Percentiles rank a stretch among this genome's conserved stretches.
Evolutionary conservation across 306 rosid species (phyloP).

Genomic region (Hippophae gyantsensis): DNA sequence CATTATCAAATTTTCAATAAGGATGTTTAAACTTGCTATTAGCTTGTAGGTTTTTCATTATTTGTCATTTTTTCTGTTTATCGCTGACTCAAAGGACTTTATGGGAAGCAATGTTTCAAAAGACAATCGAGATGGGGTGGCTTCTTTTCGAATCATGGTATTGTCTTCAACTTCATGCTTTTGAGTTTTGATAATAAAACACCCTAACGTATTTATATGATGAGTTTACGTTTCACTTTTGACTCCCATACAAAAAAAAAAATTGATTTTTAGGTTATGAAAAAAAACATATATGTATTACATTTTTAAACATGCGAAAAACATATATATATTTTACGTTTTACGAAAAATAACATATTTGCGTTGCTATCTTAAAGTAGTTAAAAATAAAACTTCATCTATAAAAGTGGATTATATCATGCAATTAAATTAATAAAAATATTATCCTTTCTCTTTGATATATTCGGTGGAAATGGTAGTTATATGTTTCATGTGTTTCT

Average conservation of each 20-base stretch:
- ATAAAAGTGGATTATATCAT: no score
- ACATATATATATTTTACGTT: no score
- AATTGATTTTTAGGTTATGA: no score
- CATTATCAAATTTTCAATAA: slow-evolving; percentile 1
- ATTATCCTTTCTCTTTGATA: neutral
- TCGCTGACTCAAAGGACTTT: slow-evolving; percentile 15
- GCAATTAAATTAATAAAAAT: no score
- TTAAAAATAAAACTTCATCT: no score
- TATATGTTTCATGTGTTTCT: neutral
- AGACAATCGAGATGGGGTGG: slow-evolving; percentile 23
- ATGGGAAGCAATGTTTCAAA: slow-evolving; percentile 46
- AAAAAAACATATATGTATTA: no score
- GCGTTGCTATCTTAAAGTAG: no score
- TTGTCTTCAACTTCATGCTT: neutral
- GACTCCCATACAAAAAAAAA: no score
- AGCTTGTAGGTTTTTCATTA: slow-evolving; percentile 3
- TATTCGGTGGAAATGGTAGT: neutral
- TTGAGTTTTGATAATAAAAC: neutral
- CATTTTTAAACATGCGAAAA: no score
- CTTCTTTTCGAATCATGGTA: slow-evolving; percentile 44
- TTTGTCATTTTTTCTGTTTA: slow-evolving; percentile 23
- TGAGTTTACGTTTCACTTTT: no score
- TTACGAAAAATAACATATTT: no score
- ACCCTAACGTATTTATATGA: neutral
- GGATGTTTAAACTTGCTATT: slow-evolving; percentile 16